A percentile compares a stretch with the other conserved stretches of the same genome.
phyloP scores from a whole-genome alignment of 2,329 filamentous ascomycete species.

The Seiridium cupressi region DNA sequence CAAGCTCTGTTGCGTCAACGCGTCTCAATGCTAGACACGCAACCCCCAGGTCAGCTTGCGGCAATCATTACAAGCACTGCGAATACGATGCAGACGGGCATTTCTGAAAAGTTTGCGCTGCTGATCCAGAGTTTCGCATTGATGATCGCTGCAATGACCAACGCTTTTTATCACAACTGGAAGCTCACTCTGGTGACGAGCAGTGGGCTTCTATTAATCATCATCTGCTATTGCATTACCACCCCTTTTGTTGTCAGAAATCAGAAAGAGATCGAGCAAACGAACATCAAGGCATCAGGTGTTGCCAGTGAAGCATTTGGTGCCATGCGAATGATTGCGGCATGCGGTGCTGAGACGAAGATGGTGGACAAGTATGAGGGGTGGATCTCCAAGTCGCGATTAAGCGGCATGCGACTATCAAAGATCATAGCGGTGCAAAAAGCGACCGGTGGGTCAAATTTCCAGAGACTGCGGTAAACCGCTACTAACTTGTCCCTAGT shows the following conservation, averaged over 20 bases:
- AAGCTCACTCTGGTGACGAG: slow-evolving; percentile 57
- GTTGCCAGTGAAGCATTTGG: slow-evolving; percentile 60
- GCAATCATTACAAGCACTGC: slow-evolving; percentile 62
- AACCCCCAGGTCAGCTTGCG: slow-evolving; percentile 58
- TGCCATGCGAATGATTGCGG: slow-evolving; percentile 60
- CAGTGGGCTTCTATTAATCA: slow-evolving; percentile 56
- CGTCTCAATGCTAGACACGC: slow-evolving; percentile 64
- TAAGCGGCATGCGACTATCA: slow-evolving; percentile 22
- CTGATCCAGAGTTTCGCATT: slow-evolving; percentile 55
- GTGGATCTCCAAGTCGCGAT: slow-evolving; percentile 53
- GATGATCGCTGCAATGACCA: slow-evolving; percentile 49
- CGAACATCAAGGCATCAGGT: slow-evolving; percentile 57
- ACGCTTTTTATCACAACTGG: slow-evolving; percentile 60
- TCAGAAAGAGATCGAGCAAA: slow-evolving; percentile 44
- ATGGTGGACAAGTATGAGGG: slow-evolving; percentile 50
- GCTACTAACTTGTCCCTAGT: slow-evolving; percentile 13
- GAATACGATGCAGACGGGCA: slow-evolving; percentile 61
- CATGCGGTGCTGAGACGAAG: slow-evolving; percentile 58
- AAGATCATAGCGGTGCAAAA: slow-evolving; percentile 26
- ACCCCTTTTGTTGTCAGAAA: slow-evolving; percentile 56
- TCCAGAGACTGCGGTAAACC: neutral
- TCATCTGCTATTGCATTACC: slow-evolving; percentile 46
- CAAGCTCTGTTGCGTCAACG: slow-evolving; percentile 61
- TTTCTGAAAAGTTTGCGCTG: slow-evolving; percentile 60
- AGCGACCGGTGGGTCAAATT: slow-evolving; percentile 19